Evolutionary conservation across 495 filamentous ascomycete genomes (phyloP).

Genomic region (Xylaria longipes): DNA sequence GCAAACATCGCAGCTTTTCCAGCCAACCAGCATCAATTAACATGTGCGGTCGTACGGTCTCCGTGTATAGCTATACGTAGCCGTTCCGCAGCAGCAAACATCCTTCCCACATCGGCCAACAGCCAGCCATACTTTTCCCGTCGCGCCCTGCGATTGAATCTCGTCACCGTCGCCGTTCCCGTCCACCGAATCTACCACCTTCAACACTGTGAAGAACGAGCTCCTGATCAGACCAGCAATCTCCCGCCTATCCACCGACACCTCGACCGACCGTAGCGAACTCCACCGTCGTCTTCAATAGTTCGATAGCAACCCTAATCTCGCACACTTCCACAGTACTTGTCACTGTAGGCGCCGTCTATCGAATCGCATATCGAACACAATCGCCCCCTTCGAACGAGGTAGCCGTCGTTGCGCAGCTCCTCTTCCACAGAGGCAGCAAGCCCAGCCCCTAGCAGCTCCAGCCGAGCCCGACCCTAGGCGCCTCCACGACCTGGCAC

Average conservation of each 20-base stretch:
- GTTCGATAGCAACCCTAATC: background rate
- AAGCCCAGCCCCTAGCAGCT: constrained; percentile 46
- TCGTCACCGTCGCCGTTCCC: background rate
- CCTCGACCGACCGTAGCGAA: background rate
- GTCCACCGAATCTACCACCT: background rate
- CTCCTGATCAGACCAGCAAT: background rate
- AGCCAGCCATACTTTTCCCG: background rate
- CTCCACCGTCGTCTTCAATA: background rate
- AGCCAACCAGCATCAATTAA: background rate
- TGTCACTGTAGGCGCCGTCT: constrained; percentile 51
- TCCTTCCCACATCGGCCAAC: background rate
- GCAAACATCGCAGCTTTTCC: background rate
- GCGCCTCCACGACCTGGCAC: constrained; percentile 35
- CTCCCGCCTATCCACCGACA: background rate
- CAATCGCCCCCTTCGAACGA: constrained; percentile 43
- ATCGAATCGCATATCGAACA: constrained; percentile 47
- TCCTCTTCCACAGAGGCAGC: constrained; percentile 38
- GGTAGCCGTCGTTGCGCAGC: constrained; percentile 34
- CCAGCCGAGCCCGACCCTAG: constrained; percentile 49
- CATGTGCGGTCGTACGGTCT: background rate
- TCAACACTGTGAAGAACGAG: background rate
- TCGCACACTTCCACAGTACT: constrained; percentile 23
- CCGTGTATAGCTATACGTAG: background rate
- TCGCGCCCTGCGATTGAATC: background rate
- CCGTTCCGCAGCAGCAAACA: constrained; percentile 11